Percentiles rank a stretch among this genome's conserved stretches.
Evolutionary conservation across 805 yeast species (phyloP).

Genomic region (Candida coleopterorum): DNA sequence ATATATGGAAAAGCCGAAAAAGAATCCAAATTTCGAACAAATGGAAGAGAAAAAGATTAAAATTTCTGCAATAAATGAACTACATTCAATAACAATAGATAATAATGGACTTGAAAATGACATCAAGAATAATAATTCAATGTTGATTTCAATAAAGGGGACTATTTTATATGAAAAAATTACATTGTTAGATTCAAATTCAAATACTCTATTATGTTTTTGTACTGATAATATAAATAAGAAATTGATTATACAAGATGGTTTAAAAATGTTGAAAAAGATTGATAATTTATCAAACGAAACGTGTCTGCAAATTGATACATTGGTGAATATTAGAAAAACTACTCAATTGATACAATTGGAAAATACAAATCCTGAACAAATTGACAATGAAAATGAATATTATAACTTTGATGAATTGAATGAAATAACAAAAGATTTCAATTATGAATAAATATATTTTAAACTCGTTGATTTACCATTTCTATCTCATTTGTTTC

Average conservation of each 20-base stretch:
- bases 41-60: constrained; percentile 44
- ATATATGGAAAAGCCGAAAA: constrained; percentile 42
- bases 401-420: constrained; percentile 24
- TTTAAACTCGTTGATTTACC: no score
- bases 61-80: constrained; percentile 45
- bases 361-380: constrained; percentile 18
- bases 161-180: constrained; percentile 56
- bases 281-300: constrained; percentile 31
- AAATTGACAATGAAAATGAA: constrained; percentile 18
- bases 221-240: constrained; percentile 67
- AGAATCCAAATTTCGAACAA: constrained; percentile 53
- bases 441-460: constrained; percentile 17
- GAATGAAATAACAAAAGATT: constrained; percentile 18
- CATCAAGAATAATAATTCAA: constrained; percentile 36
- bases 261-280: constrained; percentile 49
- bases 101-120: constrained; percentile 35
- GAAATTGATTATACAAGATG: constrained; percentile 75
- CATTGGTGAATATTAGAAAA: constrained; percentile 32
- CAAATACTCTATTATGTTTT: constrained; percentile 47
- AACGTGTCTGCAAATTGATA: constrained; percentile 31
- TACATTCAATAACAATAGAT: constrained; percentile 48
- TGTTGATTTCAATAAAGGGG: constrained; percentile 53
- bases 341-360: constrained; percentile 37
- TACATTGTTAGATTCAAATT: constrained; percentile 40
- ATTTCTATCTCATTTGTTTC: no score